A percentile compares a stretch with the other conserved stretches of the same genome.
phyloP scores from a whole-genome alignment of 345 rosid genomes.

The Citrus inodora region DNA sequence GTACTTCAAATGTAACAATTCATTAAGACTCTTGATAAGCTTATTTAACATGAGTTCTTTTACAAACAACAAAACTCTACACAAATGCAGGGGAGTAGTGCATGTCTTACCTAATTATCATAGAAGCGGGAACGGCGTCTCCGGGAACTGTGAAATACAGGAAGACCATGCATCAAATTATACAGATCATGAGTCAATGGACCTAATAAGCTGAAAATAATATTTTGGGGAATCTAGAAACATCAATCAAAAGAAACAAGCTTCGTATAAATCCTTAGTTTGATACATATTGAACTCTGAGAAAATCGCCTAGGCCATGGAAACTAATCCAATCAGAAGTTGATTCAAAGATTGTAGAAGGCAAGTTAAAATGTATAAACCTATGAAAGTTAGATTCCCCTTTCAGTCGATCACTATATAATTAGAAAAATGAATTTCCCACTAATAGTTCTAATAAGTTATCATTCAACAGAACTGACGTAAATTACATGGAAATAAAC shows the following conservation, averaged over 20 bases:
- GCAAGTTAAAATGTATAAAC: not conserved
- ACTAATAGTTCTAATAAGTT: not conserved
- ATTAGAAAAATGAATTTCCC: not conserved
- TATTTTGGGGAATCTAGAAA: not conserved
- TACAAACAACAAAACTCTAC: not conserved
- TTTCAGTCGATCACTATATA: not conserved
- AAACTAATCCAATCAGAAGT: not conserved
- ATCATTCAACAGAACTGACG: not conserved
- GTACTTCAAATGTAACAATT: not conserved
- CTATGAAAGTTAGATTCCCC: not conserved
- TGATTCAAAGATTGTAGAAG: not conserved
- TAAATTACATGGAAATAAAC: slow-evolving; percentile 2
- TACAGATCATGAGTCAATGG: not conserved
- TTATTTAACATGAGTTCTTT: not conserved
- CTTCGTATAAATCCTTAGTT: not conserved
- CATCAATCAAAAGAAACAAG: not conserved
- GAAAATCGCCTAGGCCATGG: slow-evolving; percentile 1
- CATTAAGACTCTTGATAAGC: not conserved
- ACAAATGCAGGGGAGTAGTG: not conserved
- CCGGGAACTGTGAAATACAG: slow-evolving; percentile 49
- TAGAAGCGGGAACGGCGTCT: slow-evolving; percentile 77
- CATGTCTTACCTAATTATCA: slow-evolving; percentile 63
- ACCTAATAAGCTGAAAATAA: not conserved
- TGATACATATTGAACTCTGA: not conserved
- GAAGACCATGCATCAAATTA: slow-evolving; percentile 9